Conservation (phyloP, 805 yeast genomes). For the Suhomyces vadensis region DNA sequence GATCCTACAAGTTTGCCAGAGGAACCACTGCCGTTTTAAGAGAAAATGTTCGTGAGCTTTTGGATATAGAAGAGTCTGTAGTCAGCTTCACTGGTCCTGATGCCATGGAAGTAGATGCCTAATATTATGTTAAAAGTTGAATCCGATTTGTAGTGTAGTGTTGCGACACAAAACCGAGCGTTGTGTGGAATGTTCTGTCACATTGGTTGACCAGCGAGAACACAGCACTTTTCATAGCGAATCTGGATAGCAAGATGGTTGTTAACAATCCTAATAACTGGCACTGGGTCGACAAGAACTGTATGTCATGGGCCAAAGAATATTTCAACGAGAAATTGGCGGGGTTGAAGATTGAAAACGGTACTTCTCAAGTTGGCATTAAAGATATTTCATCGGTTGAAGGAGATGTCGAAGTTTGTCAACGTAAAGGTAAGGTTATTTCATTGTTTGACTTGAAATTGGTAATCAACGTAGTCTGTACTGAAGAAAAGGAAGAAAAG, state of each 20-base stretch:
- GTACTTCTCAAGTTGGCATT: slow-evolving; percentile 34
- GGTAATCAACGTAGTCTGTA: slow-evolving; percentile 58
- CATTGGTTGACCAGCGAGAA: too few species aligned
- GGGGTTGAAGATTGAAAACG: slow-evolving; percentile 44
- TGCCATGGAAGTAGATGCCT: slow-evolving; percentile 14
- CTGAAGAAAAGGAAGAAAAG: slow-evolving; percentile 29
- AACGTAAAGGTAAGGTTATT: slow-evolving; percentile 94
- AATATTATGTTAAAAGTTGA: too few species aligned
- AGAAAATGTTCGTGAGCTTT: slow-evolving; percentile 62
- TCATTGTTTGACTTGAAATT: slow-evolving; percentile 82
- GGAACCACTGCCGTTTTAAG: slow-evolving; percentile 92
- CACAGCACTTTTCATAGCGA: too few species aligned
- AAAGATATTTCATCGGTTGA: slow-evolving; percentile 59
- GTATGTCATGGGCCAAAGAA: slow-evolving; percentile 84
- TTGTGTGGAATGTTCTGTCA: too few species aligned
- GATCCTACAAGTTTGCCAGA: slow-evolving; percentile 79
- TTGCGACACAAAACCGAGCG: too few species aligned
- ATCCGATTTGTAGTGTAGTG: too few species aligned
- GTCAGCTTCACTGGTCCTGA: slow-evolving; percentile 8
- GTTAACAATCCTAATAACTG: slow-evolving; percentile 97
- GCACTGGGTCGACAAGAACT: slow-evolving; percentile 99
- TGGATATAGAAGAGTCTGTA: slow-evolving; percentile 62
- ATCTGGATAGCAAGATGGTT: slow-evolving; percentile 70
- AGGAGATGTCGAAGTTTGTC: slow-evolving; percentile 97
- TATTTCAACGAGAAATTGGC: slow-evolving; percentile 67